These are phyloP conservation scores for Wickerhamiella shivajii DNA, from an alignment of 805 yeast genomes.

Conservation along the genomic window DNA sequence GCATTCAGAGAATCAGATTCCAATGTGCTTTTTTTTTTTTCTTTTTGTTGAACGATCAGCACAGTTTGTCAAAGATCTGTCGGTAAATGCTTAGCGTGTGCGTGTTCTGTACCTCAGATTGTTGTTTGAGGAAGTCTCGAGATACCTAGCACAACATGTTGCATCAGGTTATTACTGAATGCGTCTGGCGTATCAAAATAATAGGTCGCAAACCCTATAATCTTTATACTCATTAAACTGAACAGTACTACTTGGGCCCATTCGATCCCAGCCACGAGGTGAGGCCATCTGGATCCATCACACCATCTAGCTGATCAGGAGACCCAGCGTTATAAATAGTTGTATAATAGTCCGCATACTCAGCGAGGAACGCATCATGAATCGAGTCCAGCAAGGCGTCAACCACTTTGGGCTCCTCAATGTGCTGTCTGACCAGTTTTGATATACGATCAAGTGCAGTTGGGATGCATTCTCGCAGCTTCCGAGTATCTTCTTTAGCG, in stretches of 20 bases:
- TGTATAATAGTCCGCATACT: constrained; percentile 42
- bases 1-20: too few relatives aligned
- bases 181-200: too few relatives aligned
- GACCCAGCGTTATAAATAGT: constrained; percentile 18
- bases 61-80: too few relatives aligned
- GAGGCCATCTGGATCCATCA: constrained; percentile 54
- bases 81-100: too few relatives aligned
- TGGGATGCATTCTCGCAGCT: constrained; percentile 36
- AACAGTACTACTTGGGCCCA: constrained; percentile 11
- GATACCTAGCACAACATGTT: too few relatives aligned
- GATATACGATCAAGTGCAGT: constrained; percentile 43
- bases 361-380: constrained; percentile 42
- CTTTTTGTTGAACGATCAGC: too few relatives aligned
- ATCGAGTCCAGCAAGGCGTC: constrained; percentile 46
- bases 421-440: constrained; percentile 36
- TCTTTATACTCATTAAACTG: constrained; percentile 9
- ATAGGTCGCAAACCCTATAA: too few relatives aligned
- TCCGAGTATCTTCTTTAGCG: constrained; percentile 25
- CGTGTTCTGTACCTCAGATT: too few relatives aligned
- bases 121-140: too few relatives aligned
- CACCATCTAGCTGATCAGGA: constrained; percentile 28
- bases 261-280: constrained; percentile 30
- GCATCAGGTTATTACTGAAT: too few relatives aligned
- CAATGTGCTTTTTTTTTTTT: too few relatives aligned
- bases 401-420: constrained; percentile 40